phyloP scores from a whole-genome alignment of 1,139 yeast genomes.

The Scheffersomyces cryptocercus region DNA sequence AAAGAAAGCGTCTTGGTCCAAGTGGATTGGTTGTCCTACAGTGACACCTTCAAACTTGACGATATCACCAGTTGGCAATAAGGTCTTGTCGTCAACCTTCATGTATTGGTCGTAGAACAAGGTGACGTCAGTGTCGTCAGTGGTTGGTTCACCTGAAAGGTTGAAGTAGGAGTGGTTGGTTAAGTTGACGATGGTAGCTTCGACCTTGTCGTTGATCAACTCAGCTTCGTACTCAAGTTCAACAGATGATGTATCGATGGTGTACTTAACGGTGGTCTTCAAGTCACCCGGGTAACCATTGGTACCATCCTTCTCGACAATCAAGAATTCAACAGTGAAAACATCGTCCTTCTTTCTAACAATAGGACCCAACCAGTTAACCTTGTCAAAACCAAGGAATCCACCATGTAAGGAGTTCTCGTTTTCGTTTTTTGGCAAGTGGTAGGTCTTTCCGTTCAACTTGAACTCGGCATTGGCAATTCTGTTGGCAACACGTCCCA shows the following conservation, averaged over 20 bases:
- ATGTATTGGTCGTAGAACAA: conserved; percentile 31
- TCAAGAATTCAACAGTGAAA: conserved; percentile 39
- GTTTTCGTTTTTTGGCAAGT: conserved; percentile 45
- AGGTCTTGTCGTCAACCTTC: conserved; percentile 35
- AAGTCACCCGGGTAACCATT: conserved; percentile 61
- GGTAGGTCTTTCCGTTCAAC: conserved; percentile 40
- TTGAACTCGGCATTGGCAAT: conserved; percentile 47
- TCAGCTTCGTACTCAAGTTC: conserved; percentile 51
- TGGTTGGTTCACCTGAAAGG: conserved; percentile 22
- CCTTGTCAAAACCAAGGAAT: conserved; percentile 50
- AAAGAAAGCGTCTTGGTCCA: conserved; percentile 29
- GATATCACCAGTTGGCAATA: conserved; percentile 55
- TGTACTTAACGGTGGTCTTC: conserved; percentile 44
- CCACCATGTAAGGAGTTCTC: conserved; percentile 55
- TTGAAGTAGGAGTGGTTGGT: conserved; percentile 70
- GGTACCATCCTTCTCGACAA: conserved; percentile 46
- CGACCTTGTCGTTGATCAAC: conserved; percentile 35
- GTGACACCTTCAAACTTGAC: conserved; percentile 21
- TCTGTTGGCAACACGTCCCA: conserved; percentile 67
- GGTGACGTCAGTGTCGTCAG: conserved; percentile 36
- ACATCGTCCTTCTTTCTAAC: conserved; percentile 30
- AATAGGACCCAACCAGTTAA: conserved; percentile 52
- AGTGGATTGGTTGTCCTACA: conserved; percentile 23
- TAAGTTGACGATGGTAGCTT: conserved; percentile 55
- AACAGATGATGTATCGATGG: conserved; percentile 29